Conservation (phyloP, 352 stramenopile genomes). For the Blastocystis sp. region DNA sequence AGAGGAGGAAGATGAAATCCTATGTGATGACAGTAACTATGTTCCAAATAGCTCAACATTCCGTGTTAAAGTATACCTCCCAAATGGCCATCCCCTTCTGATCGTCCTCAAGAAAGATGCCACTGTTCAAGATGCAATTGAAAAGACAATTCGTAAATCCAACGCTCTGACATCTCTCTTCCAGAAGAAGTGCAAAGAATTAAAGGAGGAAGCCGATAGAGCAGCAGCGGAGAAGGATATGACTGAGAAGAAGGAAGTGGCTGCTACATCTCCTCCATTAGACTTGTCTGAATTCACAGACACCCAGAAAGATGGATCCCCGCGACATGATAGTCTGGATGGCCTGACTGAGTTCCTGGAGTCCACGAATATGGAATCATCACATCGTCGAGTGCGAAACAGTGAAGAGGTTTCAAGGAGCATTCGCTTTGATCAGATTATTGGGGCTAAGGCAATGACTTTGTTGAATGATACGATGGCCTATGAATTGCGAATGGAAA, state of each 20-base stretch:
- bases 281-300: not conserved
- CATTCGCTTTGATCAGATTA: not conserved
- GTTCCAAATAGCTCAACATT: slow-evolving; percentile 33
- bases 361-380: not conserved
- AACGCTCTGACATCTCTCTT: slow-evolving; percentile 12
- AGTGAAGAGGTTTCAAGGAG: not conserved
- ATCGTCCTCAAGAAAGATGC: slow-evolving; percentile 43
- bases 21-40: not conserved
- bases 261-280: not conserved
- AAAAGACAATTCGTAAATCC: slow-evolving; percentile 60
- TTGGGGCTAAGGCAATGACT: not conserved
- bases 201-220: not conserved
- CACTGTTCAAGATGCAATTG: slow-evolving; percentile 49
- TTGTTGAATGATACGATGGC: slow-evolving; percentile 36
- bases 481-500: slow-evolving; percentile 55
- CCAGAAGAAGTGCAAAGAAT: slow-evolving; percentile 3
- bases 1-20: slow-evolving; percentile 24
- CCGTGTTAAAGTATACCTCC: slow-evolving; percentile 59
- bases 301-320: not conserved
- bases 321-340: not conserved
- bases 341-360: slow-evolving; percentile 14
- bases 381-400: not conserved
- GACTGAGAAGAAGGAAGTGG: not conserved
- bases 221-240: not conserved
- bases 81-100: slow-evolving; percentile 6